Conservation (phyloP, 2,329 filamentous ascomycete genomes). For the Neonectria punicea region DNA sequence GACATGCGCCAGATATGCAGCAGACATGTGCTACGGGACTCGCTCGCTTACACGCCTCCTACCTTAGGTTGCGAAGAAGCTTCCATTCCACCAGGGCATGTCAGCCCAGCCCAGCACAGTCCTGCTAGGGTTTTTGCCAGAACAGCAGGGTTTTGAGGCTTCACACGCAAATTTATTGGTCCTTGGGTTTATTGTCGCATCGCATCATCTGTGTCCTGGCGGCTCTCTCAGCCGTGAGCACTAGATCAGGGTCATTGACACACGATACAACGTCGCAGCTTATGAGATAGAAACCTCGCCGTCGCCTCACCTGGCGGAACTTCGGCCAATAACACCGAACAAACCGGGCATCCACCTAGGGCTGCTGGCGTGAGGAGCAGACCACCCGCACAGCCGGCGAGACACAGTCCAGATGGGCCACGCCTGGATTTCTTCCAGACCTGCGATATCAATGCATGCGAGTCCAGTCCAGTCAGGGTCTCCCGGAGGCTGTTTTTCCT, state of each 20-base stretch:
- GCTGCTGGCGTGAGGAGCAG: conserved; percentile 40
- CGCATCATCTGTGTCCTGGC: conserved; percentile 15
- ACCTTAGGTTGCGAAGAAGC: conserved; percentile 15
- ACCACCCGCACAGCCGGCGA: conserved; percentile 22
- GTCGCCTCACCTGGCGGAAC: conserved; percentile 31
- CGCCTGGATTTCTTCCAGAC: conserved; percentile 8
- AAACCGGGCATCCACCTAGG: conserved; percentile 22
- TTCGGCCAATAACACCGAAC: conserved; percentile 23
- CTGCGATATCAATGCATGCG: conserved; percentile 2
- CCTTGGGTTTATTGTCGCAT: neutral
- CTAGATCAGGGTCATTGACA: conserved; percentile 22
- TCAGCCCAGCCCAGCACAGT: neutral
- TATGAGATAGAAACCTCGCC: conserved; percentile 23
- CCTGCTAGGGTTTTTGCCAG: conserved; percentile 9
- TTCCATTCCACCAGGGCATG: conserved; percentile 9
- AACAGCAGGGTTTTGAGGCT: conserved; percentile 17
- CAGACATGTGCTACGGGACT: conserved; percentile 6
- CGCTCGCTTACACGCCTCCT: conserved; percentile 17
- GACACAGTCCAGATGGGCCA: neutral
- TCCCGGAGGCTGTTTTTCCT: conserved; percentile 12
- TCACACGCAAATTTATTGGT: conserved; percentile 10
- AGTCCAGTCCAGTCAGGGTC: conserved; percentile 2
- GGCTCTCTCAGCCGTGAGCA: conserved; percentile 13
- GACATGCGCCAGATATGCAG: conserved; percentile 6
- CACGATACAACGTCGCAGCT: conserved; percentile 20